These are phyloP conservation scores for Pistacia atlantica DNA, from an alignment of 345 rosid species.

Conservation along the genomic window DNA sequence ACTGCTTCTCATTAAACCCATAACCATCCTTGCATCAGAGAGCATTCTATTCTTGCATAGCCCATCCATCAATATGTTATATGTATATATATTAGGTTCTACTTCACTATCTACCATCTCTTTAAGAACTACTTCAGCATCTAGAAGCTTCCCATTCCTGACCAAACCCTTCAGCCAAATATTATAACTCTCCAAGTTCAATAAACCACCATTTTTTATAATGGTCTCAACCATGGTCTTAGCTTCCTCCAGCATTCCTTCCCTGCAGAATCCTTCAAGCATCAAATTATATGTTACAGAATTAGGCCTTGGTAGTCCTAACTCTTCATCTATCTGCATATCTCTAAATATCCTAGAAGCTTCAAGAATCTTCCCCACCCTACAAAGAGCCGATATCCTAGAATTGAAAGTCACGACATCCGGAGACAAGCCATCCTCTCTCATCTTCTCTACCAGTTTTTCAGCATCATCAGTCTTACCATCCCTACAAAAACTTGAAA, in stretches of 20 bases:
- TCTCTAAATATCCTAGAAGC: slow-evolving; percentile 94
- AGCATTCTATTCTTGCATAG: slow-evolving; percentile 88
- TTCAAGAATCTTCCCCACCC: slow-evolving; percentile 67
- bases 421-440: slow-evolving; percentile 68
- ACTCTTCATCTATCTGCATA: slow-evolving; percentile 72
- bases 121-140: slow-evolving; percentile 68
- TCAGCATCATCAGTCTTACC: slow-evolving; percentile 83
- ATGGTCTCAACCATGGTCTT: slow-evolving; percentile 61
- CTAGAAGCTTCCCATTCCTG: slow-evolving; percentile 63
- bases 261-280: slow-evolving; percentile 77
- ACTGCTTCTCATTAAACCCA: slow-evolving; percentile 56
- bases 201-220: slow-evolving; percentile 44
- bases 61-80: slow-evolving; percentile 79
- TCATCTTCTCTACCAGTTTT: slow-evolving; percentile 79
- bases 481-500: slow-evolving; percentile 78
- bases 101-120: slow-evolving; percentile 64
- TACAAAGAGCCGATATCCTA: slow-evolving; percentile 84
- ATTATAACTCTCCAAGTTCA: slow-evolving; percentile 74
- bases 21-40: slow-evolving; percentile 63
- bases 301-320: slow-evolving; percentile 89
- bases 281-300: slow-evolving; percentile 72
- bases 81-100: slow-evolving; percentile 67
- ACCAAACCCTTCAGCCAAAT: slow-evolving; percentile 82
- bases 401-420: slow-evolving; percentile 86
- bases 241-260: slow-evolving; percentile 87